Conservation (phyloP, 1,284 basidiomycete genomes). For the Irpex sp. region DNA sequence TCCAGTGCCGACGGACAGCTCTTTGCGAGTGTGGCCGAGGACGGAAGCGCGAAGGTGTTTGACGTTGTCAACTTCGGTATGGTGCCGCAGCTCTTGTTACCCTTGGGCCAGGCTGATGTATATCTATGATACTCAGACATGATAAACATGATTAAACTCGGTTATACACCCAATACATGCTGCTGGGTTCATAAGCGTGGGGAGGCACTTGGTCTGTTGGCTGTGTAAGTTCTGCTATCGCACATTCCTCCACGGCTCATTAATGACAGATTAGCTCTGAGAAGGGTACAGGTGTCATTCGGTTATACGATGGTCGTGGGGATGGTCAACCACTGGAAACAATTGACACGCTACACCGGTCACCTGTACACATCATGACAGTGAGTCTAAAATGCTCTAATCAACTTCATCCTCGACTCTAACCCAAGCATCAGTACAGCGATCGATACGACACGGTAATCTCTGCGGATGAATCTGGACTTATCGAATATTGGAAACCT, state of each 20-base stretch:
- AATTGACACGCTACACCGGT: slow-evolving; percentile 76
- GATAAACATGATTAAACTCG: slow-evolving; percentile 96
- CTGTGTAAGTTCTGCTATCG: slow-evolving; percentile 57
- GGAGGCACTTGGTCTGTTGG: slow-evolving; percentile 84
- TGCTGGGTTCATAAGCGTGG: slow-evolving; percentile 93
- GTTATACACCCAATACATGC: slow-evolving; percentile 80
- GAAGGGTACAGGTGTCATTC: slow-evolving; percentile 68
- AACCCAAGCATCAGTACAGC: slow-evolving; percentile 65
- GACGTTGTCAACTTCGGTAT: slow-evolving; percentile 80
- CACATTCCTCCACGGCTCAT: slow-evolving; percentile 2
- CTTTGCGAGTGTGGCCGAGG: slow-evolving; percentile 86
- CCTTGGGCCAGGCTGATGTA: background rate
- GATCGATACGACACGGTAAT: slow-evolving; percentile 88
- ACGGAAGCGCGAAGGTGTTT: slow-evolving; percentile 89
- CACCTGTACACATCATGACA: slow-evolving; percentile 87
- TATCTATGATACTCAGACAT: slow-evolving; percentile 47
- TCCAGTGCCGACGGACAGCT: slow-evolving; percentile 92
- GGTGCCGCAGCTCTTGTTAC: background rate
- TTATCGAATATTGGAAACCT: slow-evolving; percentile 97
- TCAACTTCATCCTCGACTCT: background rate
- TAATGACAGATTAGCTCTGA: slow-evolving; percentile 65
- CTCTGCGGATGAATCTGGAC: slow-evolving; percentile 92
- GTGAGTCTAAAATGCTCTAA: slow-evolving; percentile 46
- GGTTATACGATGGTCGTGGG: slow-evolving; percentile 92
- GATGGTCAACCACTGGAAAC: slow-evolving; percentile 74